Conservation (phyloP, 108 stramenopile species). For the Chaetoceros muelleri region DNA sequence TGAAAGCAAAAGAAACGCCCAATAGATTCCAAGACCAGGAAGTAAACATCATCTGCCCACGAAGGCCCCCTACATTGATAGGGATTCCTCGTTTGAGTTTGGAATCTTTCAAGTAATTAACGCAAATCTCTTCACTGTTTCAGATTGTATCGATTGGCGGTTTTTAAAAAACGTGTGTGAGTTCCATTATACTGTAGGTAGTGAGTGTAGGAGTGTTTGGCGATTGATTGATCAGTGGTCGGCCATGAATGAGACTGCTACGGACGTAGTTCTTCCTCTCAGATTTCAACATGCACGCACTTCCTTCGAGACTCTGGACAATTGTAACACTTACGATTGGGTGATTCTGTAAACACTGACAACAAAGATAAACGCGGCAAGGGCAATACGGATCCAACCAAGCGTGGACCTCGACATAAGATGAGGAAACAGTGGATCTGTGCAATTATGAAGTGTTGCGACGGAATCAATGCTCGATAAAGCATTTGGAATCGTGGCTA, state of each 20-base stretch:
- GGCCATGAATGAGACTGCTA: background rate
- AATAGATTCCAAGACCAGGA: constrained; percentile 64
- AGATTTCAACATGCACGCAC: constrained; percentile 1
- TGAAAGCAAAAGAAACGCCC: constrained; percentile 40
- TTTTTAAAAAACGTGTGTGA: background rate
- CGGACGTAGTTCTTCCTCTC: background rate
- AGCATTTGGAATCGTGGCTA: constrained; percentile 32
- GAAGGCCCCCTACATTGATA: constrained; percentile 14
- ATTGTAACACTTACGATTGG: constrained; percentile 10
- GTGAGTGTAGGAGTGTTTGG: too few relatives aligned
- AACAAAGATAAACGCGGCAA: constrained; percentile 25
- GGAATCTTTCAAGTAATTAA: constrained; percentile 2
- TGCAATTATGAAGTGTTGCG: constrained; percentile 47
- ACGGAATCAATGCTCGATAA: constrained; percentile 33
- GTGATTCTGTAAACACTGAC: constrained; percentile 19
- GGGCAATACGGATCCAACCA: constrained; percentile 29
- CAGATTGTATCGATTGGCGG: background rate
- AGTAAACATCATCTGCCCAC: constrained; percentile 54
- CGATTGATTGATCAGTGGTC: too few relatives aligned
- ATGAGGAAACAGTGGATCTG: constrained; percentile 33
- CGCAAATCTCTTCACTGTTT: background rate
- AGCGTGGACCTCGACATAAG: constrained; percentile 27
- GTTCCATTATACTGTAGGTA: too few relatives aligned
- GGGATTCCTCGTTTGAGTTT: constrained; percentile 13
- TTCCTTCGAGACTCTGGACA: constrained; percentile 1